Base-by-base conservation (phyloP, 129 eudicot genomes). In the Flaveria ramosissima region DNA sequence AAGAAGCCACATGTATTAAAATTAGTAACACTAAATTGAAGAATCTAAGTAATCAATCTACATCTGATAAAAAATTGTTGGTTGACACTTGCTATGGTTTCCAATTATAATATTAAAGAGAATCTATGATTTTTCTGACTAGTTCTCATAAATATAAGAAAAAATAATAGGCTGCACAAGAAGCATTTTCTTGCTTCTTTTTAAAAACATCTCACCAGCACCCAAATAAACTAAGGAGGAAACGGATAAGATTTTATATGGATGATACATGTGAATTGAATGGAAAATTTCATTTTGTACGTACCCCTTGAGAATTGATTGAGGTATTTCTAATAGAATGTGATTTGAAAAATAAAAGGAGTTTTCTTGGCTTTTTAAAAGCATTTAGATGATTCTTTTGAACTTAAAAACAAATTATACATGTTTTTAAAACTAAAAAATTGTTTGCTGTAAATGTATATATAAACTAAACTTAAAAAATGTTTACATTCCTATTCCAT, bases 91-190 rank as follows among this genome's bases (percentile, higher is more conserved):
- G 55, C 55, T 56, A 24, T 7, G 4, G 55, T 23, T 69, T 45
- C 8, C 15, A 47, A 24, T 48, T 48, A 70, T 47, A 70, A 24
- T 23, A 21, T 48, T 24, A 50, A 39, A 46, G 60, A 48, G 74
- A 70, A 70, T 70, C 74, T 48, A 47, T 30, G 24, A 26, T 71
- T 15, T 26, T 71, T 46, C 20, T 70, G 59, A 70, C 42, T 20
- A 50, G 7, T 27, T 71, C 60, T 32, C 14, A 71, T 15, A 7
- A n/a, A 43, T 17, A 55, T 55, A 19, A 66, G 11, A 36, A 39
- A 16, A 39, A 66, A 41, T 66, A 36, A 9, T 30, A 64, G 26
- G 15, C 20, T 66, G 42, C 50, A 39, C 3, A 41, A 63, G 21
- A 66, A 30, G 51, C 13, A 7, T 66, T 21, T 9, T 3, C 50